These are phyloP conservation scores for Ehretia macrophylla DNA, from an alignment of 257 asterid genomes.

Conservation along the genomic window DNA sequence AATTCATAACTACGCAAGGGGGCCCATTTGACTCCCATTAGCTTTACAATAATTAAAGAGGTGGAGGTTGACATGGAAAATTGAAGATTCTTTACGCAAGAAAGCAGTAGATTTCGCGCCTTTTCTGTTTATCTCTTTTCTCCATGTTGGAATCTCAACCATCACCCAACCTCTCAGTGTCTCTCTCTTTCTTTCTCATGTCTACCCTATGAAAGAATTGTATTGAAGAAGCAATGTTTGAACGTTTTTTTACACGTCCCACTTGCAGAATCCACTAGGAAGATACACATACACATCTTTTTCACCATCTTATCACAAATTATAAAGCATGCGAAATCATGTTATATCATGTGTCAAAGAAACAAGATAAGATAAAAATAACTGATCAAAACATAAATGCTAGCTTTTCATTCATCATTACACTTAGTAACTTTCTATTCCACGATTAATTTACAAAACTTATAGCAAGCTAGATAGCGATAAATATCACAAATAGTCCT, in stretches of 20 bases:
- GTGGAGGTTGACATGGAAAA: constrained; percentile 1
- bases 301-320: background rate
- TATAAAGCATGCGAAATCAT: background rate
- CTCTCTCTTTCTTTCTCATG: background rate
- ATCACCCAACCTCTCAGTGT: background rate
- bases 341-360: background rate
- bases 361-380: background rate
- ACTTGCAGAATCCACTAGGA: background rate
- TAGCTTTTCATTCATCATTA: background rate
- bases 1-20: background rate
- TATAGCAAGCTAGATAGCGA: background rate
- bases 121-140: background rate
- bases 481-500: too few relatives aligned
- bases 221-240: background rate
- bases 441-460: background rate
- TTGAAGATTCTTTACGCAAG: constrained; percentile 1
- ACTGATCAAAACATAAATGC: background rate
- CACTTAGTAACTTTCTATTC: background rate
- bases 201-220: background rate
- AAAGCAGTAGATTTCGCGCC: background rate
- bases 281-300: background rate
- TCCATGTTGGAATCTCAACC: constrained; percentile 5
- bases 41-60: background rate
- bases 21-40: constrained; percentile 1
- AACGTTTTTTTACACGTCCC: background rate